phyloP scores from a whole-genome alignment of 2,329 filamentous ascomycete species.

The Aspergillus phoenicis region DNA sequence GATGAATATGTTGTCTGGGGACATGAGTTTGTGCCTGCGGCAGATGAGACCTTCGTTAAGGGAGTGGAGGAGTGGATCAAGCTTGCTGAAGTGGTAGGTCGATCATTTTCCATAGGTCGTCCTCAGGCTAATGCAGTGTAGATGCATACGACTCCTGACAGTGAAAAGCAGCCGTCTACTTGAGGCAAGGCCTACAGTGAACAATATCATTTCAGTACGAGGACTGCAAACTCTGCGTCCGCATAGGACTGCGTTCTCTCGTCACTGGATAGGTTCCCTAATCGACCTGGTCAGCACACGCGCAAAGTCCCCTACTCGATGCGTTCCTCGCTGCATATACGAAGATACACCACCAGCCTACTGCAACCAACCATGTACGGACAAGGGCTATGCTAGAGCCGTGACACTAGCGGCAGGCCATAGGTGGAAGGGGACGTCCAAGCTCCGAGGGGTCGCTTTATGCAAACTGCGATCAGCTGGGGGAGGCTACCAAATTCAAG shows the following conservation, averaged over 20 bases:
- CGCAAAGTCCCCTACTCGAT: not conserved
- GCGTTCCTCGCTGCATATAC: not conserved
- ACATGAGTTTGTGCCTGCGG: slow-evolving; percentile 69
- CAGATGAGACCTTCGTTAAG: slow-evolving; percentile 70
- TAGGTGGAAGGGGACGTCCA: not conserved
- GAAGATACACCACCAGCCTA: not conserved
- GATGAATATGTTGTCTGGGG: slow-evolving; percentile 80
- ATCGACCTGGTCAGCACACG: not conserved
- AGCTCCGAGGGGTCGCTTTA: not conserved
- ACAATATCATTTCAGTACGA: not conserved
- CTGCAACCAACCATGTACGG: not conserved
- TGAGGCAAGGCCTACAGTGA: slow-evolving; percentile 6
- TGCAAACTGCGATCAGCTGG: not conserved
- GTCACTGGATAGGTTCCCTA: not conserved
- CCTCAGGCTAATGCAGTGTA: slow-evolving; percentile 19
- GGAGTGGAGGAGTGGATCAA: slow-evolving; percentile 79
- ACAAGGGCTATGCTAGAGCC: not conserved
- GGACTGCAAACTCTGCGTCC: not conserved
- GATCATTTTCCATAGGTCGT: not conserved
- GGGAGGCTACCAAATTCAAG: not conserved
- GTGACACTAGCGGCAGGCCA: not conserved
- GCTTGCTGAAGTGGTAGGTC: slow-evolving; percentile 67
- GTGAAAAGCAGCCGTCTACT: slow-evolving; percentile 17
- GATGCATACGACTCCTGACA: slow-evolving; percentile 30
- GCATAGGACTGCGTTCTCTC: not conserved